These are phyloP conservation scores for Lachnum nothofagi DNA, from an alignment of 2,329 filamentous ascomycete species.

Conservation along the genomic window DNA sequence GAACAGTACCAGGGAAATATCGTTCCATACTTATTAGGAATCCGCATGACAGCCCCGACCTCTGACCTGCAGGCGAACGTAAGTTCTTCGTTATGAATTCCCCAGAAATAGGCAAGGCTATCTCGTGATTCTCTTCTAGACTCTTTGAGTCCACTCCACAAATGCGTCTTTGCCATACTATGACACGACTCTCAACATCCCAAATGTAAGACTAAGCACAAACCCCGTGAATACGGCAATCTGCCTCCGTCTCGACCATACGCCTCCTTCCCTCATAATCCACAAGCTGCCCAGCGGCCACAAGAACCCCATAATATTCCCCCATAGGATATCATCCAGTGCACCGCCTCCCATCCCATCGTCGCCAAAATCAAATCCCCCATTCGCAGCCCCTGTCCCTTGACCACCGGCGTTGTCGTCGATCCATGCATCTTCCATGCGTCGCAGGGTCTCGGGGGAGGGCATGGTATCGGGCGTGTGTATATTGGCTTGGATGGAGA, in stretches of 20 bases:
- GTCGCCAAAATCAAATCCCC: conserved; percentile 35
- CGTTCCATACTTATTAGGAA: too few species aligned
- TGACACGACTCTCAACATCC: conserved; percentile 49
- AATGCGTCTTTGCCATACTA: too few species aligned
- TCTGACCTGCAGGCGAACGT: too few species aligned
- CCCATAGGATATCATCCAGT: conserved; percentile 81
- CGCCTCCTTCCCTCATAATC: conserved; percentile 78
- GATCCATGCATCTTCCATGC: conserved; percentile 86
- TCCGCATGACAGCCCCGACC: too few species aligned
- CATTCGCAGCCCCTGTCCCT: conserved; percentile 34
- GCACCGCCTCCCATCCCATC: conserved; percentile 38
- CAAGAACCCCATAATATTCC: conserved; percentile 87
- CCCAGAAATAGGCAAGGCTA: too few species aligned
- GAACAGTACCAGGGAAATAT: too few species aligned
- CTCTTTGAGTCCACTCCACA: too few species aligned
- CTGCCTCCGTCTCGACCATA: conserved; percentile 79
- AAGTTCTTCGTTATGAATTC: too few species aligned
- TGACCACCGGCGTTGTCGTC: conserved; percentile 54
- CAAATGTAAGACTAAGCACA: conserved; percentile 71
- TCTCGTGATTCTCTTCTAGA: too few species aligned
- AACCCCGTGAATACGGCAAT: conserved; percentile 84
- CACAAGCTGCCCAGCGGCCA: conserved; percentile 87
- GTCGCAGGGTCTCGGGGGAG: conserved; percentile 65
- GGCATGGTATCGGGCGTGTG: conserved; percentile 90
- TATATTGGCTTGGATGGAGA: conserved; percentile 73